These are phyloP conservation scores for Neophaeococcomyces mojaviensis DNA, from an alignment of 2,329 filamentous ascomycete genomes.

Conservation along the genomic window DNA sequence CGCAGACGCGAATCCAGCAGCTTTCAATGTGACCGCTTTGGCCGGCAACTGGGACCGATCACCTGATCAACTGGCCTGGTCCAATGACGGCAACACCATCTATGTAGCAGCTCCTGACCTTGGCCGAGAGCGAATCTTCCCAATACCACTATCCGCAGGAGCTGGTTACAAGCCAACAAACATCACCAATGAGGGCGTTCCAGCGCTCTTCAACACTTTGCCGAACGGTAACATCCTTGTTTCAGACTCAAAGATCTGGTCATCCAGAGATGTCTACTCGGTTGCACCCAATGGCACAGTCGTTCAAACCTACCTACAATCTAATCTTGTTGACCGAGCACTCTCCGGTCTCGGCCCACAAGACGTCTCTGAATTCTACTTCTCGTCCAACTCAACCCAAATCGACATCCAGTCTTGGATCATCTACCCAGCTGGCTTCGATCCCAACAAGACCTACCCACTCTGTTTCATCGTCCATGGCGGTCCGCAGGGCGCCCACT, in stretches of 20 bases:
- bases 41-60: slow-evolving; percentile 46
- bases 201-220: slow-evolving; percentile 25
- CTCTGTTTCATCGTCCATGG: slow-evolving; percentile 75
- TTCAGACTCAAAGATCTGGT: slow-evolving; percentile 30
- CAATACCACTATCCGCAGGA: slow-evolving; percentile 28
- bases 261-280: slow-evolving; percentile 30
- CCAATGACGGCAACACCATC: slow-evolving; percentile 50
- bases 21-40: slow-evolving; percentile 31
- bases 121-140: slow-evolving; percentile 44
- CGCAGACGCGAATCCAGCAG: slow-evolving; percentile 27
- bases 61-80: slow-evolving; percentile 45
- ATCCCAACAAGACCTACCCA: slow-evolving; percentile 65
- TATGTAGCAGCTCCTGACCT: slow-evolving; percentile 68
- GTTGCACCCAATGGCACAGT: slow-evolving; percentile 26
- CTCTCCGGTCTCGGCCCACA: slow-evolving; percentile 29
- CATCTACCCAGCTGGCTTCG: slow-evolving; percentile 49
- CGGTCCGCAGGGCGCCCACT: slow-evolving; percentile 71
- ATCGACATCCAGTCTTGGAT: slow-evolving; percentile 34
- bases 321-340: slow-evolving; percentile 34
- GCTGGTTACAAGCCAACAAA: slow-evolving; percentile 29
- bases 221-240: slow-evolving; percentile 27
- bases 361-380: slow-evolving; percentile 33
- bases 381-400: slow-evolving; percentile 30
- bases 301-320: slow-evolving; percentile 27
- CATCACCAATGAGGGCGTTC: slow-evolving; percentile 30